A percentile compares a stretch with the other conserved stretches of the same genome.
Evolutionary conservation across 805 yeast species (phyloP).

Genomic region (Yarrowia sp.): DNA sequence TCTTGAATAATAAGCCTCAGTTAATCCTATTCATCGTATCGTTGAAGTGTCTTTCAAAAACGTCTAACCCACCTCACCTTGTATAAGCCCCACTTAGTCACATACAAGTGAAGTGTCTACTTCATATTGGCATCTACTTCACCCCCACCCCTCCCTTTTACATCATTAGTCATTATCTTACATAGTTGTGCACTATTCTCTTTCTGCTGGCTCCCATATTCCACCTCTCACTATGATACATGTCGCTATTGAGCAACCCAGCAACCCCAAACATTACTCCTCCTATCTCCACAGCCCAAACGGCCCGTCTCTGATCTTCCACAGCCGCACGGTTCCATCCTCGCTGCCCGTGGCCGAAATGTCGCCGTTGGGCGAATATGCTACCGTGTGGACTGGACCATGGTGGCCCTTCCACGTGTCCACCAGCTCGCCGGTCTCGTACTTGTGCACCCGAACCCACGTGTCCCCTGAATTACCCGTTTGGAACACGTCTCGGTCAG

Average conservation of each 20-base stretch:
- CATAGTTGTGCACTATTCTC: not conserved
- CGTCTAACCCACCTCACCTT: too few relatives aligned
- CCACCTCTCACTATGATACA: conserved; percentile 32
- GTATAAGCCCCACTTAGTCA: too few relatives aligned
- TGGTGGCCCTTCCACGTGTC: conserved; percentile 94
- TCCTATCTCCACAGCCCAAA: conserved; percentile 48
- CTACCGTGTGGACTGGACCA: conserved; percentile 89
- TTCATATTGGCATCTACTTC: too few relatives aligned
- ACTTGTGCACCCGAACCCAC: conserved; percentile 49
- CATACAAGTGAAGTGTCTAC: too few relatives aligned
- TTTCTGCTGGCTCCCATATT: not conserved
- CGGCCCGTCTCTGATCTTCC: conserved; percentile 65
- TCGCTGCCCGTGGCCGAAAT: conserved; percentile 92
- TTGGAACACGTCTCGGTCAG: conserved; percentile 42
- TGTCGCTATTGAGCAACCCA: conserved; percentile 7
- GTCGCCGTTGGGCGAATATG: conserved; percentile 81
- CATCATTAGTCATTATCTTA: too few relatives aligned
- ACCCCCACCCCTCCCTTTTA: too few relatives aligned
- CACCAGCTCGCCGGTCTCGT: conserved; percentile 79
- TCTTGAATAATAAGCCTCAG: too few relatives aligned
- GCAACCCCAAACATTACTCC: not conserved
- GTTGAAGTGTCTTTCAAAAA: too few relatives aligned
- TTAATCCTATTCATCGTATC: too few relatives aligned
- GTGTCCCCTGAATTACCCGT: conserved; percentile 48
- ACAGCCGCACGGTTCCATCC: conserved; percentile 94